A percentile compares a stretch with the other conserved stretches of the same genome.
phyloP scores from a whole-genome alignment of 306 rosid species.

The Crotalaria pallida region DNA sequence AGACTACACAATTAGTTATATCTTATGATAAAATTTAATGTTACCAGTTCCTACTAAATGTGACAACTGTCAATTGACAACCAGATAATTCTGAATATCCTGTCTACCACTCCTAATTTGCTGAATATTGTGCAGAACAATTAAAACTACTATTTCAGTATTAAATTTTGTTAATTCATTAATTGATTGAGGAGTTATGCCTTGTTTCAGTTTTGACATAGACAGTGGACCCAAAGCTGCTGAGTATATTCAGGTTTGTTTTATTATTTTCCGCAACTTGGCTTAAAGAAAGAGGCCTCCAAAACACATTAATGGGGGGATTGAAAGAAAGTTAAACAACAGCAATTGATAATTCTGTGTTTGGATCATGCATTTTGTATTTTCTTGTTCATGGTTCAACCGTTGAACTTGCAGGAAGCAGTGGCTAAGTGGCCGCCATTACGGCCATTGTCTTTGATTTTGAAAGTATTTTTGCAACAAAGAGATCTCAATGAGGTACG shows the following conservation, averaged over 20 bases:
- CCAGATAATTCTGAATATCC: not conserved
- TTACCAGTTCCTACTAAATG: not conserved
- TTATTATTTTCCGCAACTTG: not conserved
- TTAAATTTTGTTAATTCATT: not conserved
- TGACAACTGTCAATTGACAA: not conserved
- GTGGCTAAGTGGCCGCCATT: constrained; percentile 71
- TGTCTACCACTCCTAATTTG: too few species aligned
- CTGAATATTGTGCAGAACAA: not conserved
- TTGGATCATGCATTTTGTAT: not conserved
- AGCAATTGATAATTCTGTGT: not conserved
- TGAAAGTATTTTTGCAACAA: constrained; percentile 90
- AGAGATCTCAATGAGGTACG: constrained; percentile 93
- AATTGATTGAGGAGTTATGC: not conserved
- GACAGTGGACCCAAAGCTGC: constrained; percentile 93
- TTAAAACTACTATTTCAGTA: not conserved
- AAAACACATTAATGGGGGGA: not conserved
- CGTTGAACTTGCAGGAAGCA: constrained; percentile 55
- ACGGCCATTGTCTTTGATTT: constrained; percentile 83
- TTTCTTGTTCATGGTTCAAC: constrained; percentile 14
- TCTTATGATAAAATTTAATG: not conserved
- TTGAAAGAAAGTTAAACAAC: not conserved
- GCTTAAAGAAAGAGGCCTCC: too few species aligned
- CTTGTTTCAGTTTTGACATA: constrained; percentile 67
- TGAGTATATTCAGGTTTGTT: constrained; percentile 77
- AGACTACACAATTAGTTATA: not conserved